Evolutionary conservation across 805 yeast species (phyloP), one percentile per base, ranked within the genome.

Genomic region (Blastobotrys parvus): DNA sequence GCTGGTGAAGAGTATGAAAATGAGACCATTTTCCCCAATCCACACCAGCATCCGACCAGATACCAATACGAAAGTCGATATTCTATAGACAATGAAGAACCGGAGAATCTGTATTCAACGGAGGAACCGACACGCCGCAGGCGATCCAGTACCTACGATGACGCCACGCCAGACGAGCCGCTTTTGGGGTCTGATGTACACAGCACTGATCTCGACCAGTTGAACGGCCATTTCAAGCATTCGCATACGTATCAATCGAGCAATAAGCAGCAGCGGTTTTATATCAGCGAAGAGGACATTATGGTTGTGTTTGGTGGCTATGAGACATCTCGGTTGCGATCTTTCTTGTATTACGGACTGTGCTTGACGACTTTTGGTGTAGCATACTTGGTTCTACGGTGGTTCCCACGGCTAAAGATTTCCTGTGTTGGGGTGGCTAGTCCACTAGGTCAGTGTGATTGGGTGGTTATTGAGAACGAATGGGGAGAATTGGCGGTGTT

Each of bases 221-320:
- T 39, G 11, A 45, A 56, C 19, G 42, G 34, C 18, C 22, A 20
- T 19, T 43, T 41, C 16, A 10, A 25, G n/a, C 18, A 37, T 18
- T 10, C 29, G n/a, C 36, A 36, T 33, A 30, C 37, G 31, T 15
- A 39, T 33, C 8, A 45, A 38, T 20, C 45, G 38, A 38, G 64
- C 45, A 42, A 55, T 51, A 41, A 68, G 45, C 47, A 55, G 45
- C 99, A 92, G 63, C 71, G 96, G 45, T 87, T 84, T 61, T 92
- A 90, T 61, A 75, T 92, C 48, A 89, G 96, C 0, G 97, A 92
- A 60, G 98, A 92, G 59, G 99, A 92, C 66, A 68, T 92, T 56
- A 90, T 90, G 10, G 75, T 92, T 46, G 96, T 95, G 48, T 83
- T 92, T 48, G 98, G 97, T 0, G 97, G 97, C 3, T 92, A 85